Evolutionary conservation across 2,329 filamentous ascomycete genomes (phyloP).

Genomic region (Eutypella sp.): DNA sequence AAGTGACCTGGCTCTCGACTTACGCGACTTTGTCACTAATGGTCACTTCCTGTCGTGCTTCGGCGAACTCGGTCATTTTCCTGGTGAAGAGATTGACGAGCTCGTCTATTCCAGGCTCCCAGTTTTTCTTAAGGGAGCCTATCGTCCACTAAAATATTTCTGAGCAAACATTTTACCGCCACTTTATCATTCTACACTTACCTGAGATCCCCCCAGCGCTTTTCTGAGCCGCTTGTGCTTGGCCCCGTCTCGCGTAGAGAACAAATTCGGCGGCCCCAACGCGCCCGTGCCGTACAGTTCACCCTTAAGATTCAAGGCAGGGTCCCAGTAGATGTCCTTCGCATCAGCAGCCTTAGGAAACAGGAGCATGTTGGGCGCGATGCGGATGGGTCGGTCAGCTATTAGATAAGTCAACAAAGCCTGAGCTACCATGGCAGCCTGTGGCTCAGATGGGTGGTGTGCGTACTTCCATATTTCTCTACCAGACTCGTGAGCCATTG

Average conservation of each 20-base stretch:
- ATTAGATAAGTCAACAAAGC: not conserved
- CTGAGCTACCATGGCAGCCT: not conserved
- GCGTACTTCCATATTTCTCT: constrained; percentile 14
- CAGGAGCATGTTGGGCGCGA: constrained; percentile 31
- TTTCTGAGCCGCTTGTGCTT: constrained; percentile 30
- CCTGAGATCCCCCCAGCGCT: constrained; percentile 25
- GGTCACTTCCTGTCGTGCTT: constrained; percentile 18
- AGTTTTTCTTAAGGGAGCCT: constrained; percentile 32
- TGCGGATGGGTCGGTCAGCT: constrained; percentile 29
- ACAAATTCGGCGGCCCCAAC: constrained; percentile 30
- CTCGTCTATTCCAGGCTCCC: constrained; percentile 32
- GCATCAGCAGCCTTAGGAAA: constrained; percentile 30
- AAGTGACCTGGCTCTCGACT: constrained; percentile 1
- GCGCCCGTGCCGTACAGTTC: constrained; percentile 30
- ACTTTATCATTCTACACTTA: too few relatives aligned
- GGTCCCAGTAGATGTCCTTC: constrained; percentile 35
- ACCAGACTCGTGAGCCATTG: constrained; percentile 17
- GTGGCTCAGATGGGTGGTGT: not conserved
- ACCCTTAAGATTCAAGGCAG: constrained; percentile 30
- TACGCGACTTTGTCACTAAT: constrained; percentile 31
- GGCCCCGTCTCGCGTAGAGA: constrained; percentile 24
- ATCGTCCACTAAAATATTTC: constrained; percentile 25
- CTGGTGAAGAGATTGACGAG: constrained; percentile 27
- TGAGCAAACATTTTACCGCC: not conserved
- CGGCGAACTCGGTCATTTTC: constrained; percentile 27